Percentiles rank a stretch among this genome's conserved stretches.
These are phyloP conservation scores for Solanum piurae DNA, from an alignment of 257 asterid genomes.

Conservation along the genomic window DNA sequence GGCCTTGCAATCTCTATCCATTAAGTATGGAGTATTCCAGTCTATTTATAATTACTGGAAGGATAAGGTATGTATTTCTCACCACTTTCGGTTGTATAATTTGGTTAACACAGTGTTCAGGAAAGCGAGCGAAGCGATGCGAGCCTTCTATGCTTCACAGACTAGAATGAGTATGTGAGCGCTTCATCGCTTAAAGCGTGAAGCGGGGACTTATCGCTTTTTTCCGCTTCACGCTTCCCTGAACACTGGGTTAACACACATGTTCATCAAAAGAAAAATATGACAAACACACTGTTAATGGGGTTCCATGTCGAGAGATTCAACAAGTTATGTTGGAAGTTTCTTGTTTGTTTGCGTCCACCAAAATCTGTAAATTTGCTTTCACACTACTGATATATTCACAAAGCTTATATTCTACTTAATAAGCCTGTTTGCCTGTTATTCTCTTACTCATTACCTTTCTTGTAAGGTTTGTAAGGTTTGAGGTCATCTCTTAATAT, in stretches of 20 bases:
- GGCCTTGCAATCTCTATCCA: slow-evolving; percentile 83
- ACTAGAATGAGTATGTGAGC: too few relatives aligned
- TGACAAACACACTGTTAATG: not conserved
- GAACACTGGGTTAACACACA: not conserved
- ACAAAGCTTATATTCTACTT: not conserved
- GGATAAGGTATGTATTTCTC: slow-evolving; percentile 52
- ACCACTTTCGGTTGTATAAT: not conserved
- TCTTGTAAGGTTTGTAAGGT: not conserved
- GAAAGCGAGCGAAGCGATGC: too few relatives aligned
- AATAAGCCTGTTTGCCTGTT: not conserved
- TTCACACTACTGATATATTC: not conserved
- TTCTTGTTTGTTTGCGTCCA: not conserved
- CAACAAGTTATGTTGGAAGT: not conserved
- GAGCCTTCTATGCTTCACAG: too few relatives aligned
- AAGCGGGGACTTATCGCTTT: too few relatives aligned
- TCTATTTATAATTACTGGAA: slow-evolving; percentile 91
- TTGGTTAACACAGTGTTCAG: not conserved
- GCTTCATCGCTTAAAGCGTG: too few relatives aligned
- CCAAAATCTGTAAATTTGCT: not conserved
- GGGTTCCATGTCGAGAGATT: not conserved
- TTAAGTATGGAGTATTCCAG: slow-evolving; percentile 88
- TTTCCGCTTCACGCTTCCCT: too few relatives aligned
- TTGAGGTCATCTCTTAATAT: not conserved
- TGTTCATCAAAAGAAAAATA: not conserved
- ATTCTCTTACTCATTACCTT: not conserved